Base-by-base conservation (phyloP, 2,329 filamentous ascomycete species). In the Apiospora saccharicola region DNA sequence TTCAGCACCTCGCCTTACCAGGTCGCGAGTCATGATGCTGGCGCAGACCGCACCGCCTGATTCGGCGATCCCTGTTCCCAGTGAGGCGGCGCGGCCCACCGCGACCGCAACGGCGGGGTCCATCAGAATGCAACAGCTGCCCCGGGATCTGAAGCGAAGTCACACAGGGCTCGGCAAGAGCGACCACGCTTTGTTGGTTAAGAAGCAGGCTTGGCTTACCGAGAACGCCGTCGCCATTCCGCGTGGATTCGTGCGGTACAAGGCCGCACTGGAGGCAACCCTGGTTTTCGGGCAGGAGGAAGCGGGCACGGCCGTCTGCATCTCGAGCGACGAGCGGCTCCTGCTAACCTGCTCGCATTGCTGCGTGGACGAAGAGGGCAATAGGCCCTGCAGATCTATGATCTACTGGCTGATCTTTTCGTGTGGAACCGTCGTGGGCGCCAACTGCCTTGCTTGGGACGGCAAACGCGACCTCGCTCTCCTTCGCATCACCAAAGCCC, bases 261-360 rank as follows among this genome's bases (percentile, higher is more conserved):
- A 47, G 0, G 47, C 70, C 30, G 22, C 57, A 16, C 37, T 74
- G 34, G 69, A 71, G n/a, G 77, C 81, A 46, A 83, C 82, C 5
- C 80, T 87, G 6, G 82, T 88, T 34, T 89, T 88, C 73, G 84
- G 84, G 0, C 85, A 86, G 73, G 77, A 85, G 37, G 83, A 86
- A 73, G 86, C 86, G 6, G 86, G 86, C 6, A 88, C 86, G 1
- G 87, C 86, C 0, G 82, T 88, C 2, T 88, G 86, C 74, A 83
- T 88, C 46, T 81, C 83, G 46, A 49, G 46, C 0, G 74, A 81
- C 0, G 71, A 76, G 3, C 86, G 87, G 5, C 79, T 87, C 53
- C 75, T 88, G 5, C 77, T 88, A 26, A 88, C 86, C 1, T 88
- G 86, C 76, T 81, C 87, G 0, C 87, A 88, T 73, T 88, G 87